Conservation (phyloP, 345 rosid genomes). For the Eucalyptus regnans region DNA sequence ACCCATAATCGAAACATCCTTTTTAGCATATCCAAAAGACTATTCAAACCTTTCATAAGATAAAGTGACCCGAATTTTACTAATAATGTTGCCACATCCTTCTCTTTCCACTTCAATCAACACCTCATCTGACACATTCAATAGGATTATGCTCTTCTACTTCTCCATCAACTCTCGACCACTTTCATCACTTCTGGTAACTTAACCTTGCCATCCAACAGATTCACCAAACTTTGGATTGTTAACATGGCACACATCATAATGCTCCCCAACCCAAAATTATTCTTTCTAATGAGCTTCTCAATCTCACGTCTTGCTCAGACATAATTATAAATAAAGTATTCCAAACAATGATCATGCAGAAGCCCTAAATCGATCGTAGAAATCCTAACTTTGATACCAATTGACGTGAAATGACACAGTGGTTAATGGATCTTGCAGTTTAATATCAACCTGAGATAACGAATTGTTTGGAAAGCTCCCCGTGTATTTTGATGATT, state of each 20-base stretch:
- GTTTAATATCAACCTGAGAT: too few relatives aligned
- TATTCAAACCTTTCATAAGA: background rate
- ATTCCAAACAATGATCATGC: too few relatives aligned
- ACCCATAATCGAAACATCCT: background rate
- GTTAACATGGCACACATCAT: background rate
- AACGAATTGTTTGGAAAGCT: background rate
- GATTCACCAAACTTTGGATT: background rate
- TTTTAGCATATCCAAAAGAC: background rate
- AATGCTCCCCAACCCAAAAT: background rate
- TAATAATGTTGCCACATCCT: background rate
- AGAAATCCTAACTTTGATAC: too few relatives aligned
- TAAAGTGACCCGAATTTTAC: background rate
- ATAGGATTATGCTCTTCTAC: background rate
- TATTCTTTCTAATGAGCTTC: background rate
- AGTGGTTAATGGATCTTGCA: too few relatives aligned
- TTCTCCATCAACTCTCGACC: background rate
- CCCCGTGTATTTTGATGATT: too few relatives aligned
- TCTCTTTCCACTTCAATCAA: background rate
- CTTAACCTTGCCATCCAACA: background rate
- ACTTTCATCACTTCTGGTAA: background rate
- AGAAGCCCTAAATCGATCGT: too few relatives aligned
- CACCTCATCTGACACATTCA: background rate
- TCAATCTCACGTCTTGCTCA: background rate
- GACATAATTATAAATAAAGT: too few relatives aligned
- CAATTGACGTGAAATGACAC: too few relatives aligned